Percentiles rank a stretch among this genome's conserved stretches.
Conservation (phyloP, 2,329 filamentous ascomycete species). For the Cladophialophora immunda region DNA sequence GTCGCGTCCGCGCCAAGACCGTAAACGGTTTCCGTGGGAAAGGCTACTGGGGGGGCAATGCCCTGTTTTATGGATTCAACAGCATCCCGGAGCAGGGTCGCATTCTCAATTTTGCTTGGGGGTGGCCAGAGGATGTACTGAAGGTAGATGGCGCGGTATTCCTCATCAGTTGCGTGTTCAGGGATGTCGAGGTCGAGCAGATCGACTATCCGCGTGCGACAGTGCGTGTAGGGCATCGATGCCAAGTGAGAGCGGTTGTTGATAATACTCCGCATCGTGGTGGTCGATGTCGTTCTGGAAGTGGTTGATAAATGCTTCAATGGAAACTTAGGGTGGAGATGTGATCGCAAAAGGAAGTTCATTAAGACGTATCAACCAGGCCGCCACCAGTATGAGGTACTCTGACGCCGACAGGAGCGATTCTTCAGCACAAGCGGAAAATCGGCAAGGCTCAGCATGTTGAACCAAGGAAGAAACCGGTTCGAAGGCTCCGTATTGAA, state of each 20-base stretch:
- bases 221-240: slow-evolving; percentile 36
- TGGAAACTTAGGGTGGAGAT: slow-evolving; percentile 14
- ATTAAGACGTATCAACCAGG: slow-evolving; percentile 12
- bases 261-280: slow-evolving; percentile 30
- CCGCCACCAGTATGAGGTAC: slow-evolving; percentile 10
- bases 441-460: slow-evolving; percentile 24
- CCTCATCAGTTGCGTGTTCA: slow-evolving; percentile 34
- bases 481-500: not conserved
- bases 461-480: slow-evolving; percentile 1
- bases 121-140: slow-evolving; percentile 15
- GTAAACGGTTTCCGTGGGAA: slow-evolving; percentile 98
- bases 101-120: slow-evolving; percentile 19
- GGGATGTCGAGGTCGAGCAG: slow-evolving; percentile 36
- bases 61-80: slow-evolving; percentile 38
- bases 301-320: not conserved
- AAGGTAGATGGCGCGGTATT: slow-evolving; percentile 37
- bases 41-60: slow-evolving; percentile 74
- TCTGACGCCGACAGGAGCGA: slow-evolving; percentile 1
- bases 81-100: slow-evolving; percentile 34
- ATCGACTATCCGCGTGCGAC: slow-evolving; percentile 36
- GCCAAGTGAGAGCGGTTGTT: slow-evolving; percentile 15
- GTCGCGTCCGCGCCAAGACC: slow-evolving; percentile 97
- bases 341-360: not conserved
- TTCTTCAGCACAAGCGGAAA: slow-evolving; percentile 2
- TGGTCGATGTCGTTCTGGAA: not conserved